Conservation (phyloP, 768 basidiomycete genomes). For the Lactarius hengduanensis region DNA sequence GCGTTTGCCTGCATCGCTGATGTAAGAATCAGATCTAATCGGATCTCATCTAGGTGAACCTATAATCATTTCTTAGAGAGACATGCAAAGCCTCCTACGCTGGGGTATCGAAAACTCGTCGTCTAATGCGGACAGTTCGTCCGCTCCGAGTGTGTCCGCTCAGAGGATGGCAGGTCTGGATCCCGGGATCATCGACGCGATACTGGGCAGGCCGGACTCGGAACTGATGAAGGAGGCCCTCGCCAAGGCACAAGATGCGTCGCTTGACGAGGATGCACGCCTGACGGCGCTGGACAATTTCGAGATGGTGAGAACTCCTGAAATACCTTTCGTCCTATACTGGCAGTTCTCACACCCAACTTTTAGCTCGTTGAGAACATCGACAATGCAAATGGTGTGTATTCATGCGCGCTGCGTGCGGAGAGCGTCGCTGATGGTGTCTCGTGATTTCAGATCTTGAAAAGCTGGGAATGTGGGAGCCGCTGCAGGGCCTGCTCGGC, state of each 20-base stretch:
- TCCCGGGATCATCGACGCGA: slow-evolving; percentile 80
- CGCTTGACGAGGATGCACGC: slow-evolving; percentile 54
- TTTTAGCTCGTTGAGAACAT: slow-evolving; percentile 78
- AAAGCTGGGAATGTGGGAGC: slow-evolving; percentile 76
- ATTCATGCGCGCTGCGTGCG: background rate
- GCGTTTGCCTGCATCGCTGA: background rate
- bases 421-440: background rate
- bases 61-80: too few species aligned
- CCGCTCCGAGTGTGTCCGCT: slow-evolving; percentile 37
- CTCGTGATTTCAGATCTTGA: slow-evolving; percentile 55
- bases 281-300: slow-evolving; percentile 76
- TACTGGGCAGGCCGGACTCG: slow-evolving; percentile 82
- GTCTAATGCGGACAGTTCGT: slow-evolving; percentile 35
- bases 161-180: slow-evolving; percentile 54
- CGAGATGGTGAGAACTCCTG: slow-evolving; percentile 65
- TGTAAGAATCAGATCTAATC: slow-evolving; percentile 20
- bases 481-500: slow-evolving; percentile 62
- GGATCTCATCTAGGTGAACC: background rate
- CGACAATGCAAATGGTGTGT: slow-evolving; percentile 84
- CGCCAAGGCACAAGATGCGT: slow-evolving; percentile 57
- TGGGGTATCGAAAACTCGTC: slow-evolving; percentile 79
- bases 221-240: slow-evolving; percentile 82
- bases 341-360: background rate
- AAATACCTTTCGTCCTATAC: background rate
- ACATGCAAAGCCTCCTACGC: slow-evolving; percentile 70